Percentiles rank a stretch among this genome's conserved stretches.
These are phyloP conservation scores for Neodidymelliopsis sp. DNA, from an alignment of 2,329 filamentous ascomycete species.

Conservation along the genomic window DNA sequence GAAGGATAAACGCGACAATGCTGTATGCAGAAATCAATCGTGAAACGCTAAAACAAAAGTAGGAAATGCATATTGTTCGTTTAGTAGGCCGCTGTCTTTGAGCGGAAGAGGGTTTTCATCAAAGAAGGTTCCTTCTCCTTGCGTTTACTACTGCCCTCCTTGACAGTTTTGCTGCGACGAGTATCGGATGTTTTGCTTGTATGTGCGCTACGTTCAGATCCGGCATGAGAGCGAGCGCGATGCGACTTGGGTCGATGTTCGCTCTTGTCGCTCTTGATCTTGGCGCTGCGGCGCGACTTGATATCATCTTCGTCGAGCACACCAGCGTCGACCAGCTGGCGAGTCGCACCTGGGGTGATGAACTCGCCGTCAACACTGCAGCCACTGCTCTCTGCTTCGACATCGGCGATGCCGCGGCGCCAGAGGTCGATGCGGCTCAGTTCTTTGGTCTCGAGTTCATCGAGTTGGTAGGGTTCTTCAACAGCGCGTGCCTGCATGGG, in stretches of 20 bases:
- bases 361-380: slow-evolving; percentile 72
- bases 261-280: slow-evolving; percentile 28
- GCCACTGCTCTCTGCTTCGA: slow-evolving; percentile 60
- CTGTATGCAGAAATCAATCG: slow-evolving; percentile 1
- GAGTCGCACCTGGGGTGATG: slow-evolving; percentile 65
- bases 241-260: slow-evolving; percentile 38
- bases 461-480: slow-evolving; percentile 51
- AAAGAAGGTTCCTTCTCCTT: slow-evolving; percentile 54
- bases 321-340: slow-evolving; percentile 55
- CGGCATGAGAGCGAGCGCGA: slow-evolving; percentile 27
- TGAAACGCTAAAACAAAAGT: slow-evolving; percentile 7
- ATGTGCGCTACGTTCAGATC: slow-evolving; percentile 37
- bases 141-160: slow-evolving; percentile 37
- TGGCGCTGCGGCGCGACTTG: slow-evolving; percentile 46
- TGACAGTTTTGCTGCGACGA: slow-evolving; percentile 32
- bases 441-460: slow-evolving; percentile 65
- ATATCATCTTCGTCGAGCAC: slow-evolving; percentile 58
- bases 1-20: slow-evolving; percentile 1
- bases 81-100: slow-evolving; percentile 35
- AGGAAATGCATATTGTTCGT: background rate
- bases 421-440: slow-evolving; percentile 68
- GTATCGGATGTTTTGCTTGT: slow-evolving; percentile 35
- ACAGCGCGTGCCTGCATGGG: slow-evolving; percentile 20
- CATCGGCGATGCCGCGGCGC: slow-evolving; percentile 69
- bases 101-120: slow-evolving; percentile 53